Conservation (phyloP, 2,329 filamentous ascomycete genomes). For the Trichoderma semiorbis region DNA sequence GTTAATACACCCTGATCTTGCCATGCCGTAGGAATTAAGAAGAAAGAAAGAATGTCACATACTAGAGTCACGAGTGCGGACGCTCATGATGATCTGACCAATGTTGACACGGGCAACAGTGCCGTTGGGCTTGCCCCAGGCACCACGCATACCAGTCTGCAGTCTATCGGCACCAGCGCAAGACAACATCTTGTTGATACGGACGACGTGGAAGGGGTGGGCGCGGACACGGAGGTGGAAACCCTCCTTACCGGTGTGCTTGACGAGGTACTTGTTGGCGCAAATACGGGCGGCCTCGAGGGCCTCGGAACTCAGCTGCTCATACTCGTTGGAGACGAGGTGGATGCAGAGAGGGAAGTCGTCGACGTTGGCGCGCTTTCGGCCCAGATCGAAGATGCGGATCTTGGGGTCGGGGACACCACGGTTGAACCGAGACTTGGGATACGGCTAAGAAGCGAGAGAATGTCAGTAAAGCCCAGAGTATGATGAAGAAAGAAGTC, state of each 20-base stretch:
- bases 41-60: slow-evolving; percentile 37
- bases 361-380: slow-evolving; percentile 98
- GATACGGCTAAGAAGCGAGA: slow-evolving; percentile 68
- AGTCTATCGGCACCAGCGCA: slow-evolving; percentile 99
- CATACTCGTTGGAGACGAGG: slow-evolving; percentile 99
- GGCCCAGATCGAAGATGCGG: slow-evolving; percentile 97
- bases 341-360: slow-evolving; percentile 99
- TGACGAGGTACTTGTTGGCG: slow-evolving; percentile 96
- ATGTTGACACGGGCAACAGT: slow-evolving; percentile 99
- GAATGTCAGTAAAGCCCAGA: slow-evolving; percentile 21
- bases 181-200: slow-evolving; percentile 99
- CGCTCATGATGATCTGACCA: slow-evolving; percentile 95
- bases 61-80: slow-evolving; percentile 94
- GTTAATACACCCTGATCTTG: slow-evolving; percentile 24
- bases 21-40: not conserved
- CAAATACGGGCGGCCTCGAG: slow-evolving; percentile 99
- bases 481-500: not conserved
- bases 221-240: slow-evolving; percentile 78
- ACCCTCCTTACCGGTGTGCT: slow-evolving; percentile 67
- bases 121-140: slow-evolving; percentile 99
- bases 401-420: slow-evolving; percentile 86
- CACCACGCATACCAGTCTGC: slow-evolving; percentile 99
- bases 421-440: slow-evolving; percentile 99
- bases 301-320: slow-evolving; percentile 99
- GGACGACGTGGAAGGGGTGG: slow-evolving; percentile 99